phyloP scores from a whole-genome alignment of 352 stramenopile genomes.

The Phytophthora capsici region DNA sequence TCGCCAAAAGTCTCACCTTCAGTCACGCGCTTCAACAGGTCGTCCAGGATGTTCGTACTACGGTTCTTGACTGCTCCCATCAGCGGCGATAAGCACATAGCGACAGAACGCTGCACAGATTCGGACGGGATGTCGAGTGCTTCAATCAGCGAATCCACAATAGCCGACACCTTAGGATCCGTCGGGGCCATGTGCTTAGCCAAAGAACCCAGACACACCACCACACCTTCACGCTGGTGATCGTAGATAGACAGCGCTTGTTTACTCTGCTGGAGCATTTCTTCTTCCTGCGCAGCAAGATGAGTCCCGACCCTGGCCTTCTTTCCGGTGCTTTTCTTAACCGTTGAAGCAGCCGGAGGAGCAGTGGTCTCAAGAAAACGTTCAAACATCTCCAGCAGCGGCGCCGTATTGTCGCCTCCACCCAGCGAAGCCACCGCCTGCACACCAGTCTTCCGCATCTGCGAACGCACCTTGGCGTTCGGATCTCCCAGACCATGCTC shows the following conservation, averaged over 20 bases:
- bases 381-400: constrained; percentile 80
- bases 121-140: constrained; percentile 93
- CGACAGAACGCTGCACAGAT: constrained; percentile 92
- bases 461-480: constrained; percentile 71
- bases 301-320: constrained; percentile 44
- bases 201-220: constrained; percentile 91
- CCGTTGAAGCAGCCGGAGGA: constrained; percentile 10
- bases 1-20: constrained; percentile 86
- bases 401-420: constrained; percentile 64
- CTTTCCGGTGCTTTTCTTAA: constrained; percentile 22
- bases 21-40: constrained; percentile 76
- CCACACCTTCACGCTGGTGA: constrained; percentile 89
- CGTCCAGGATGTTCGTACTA: constrained; percentile 76
- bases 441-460: constrained; percentile 89
- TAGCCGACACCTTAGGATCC: constrained; percentile 90
- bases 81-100: constrained; percentile 90
- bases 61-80: constrained; percentile 84
- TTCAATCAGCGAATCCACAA: constrained; percentile 88
- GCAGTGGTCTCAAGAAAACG: constrained; percentile 73
- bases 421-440: constrained; percentile 78
- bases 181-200: constrained; percentile 90
- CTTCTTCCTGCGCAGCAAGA: constrained; percentile 35
- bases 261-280: constrained; percentile 40
- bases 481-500: constrained; percentile 77
- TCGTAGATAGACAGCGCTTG: constrained; percentile 73